Percentiles rank a stretch among this genome's conserved stretches.
phyloP scores from a whole-genome alignment of 1,284 basidiomycete genomes.

The Moesziomyces sp. region DNA sequence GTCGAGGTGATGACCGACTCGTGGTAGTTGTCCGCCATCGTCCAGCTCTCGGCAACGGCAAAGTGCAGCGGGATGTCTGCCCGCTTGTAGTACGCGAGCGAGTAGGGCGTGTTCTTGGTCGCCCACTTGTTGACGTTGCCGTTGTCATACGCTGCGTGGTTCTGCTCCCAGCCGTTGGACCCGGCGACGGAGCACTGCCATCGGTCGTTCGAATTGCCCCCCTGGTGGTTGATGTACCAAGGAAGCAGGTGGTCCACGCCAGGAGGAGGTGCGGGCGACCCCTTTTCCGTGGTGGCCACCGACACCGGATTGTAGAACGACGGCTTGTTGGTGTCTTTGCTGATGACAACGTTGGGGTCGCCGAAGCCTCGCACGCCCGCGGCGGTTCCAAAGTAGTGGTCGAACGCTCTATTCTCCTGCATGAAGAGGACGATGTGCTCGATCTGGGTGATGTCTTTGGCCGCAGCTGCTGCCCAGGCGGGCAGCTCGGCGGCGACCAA shows the following conservation, averaged over 20 bases:
- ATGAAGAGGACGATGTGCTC: conserved; percentile 55
- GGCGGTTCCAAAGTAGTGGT: conserved; percentile 62
- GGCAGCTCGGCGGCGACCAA: conserved; percentile 4
- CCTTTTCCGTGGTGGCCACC: neutral
- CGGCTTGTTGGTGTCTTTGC: conserved; percentile 44
- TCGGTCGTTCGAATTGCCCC: conserved; percentile 47
- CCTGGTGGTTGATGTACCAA: conserved; percentile 56
- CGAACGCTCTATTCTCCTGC: conserved; percentile 65
- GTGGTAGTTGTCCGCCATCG: conserved; percentile 55
- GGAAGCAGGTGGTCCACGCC: conserved; percentile 48
- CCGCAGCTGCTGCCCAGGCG: neutral
- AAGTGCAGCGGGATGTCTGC: conserved; percentile 57
- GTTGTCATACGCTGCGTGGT: conserved; percentile 57
- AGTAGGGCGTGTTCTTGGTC: conserved; percentile 52
- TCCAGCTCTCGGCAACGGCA: conserved; percentile 55
- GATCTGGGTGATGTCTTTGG: conserved; percentile 17
- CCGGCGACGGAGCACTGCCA: conserved; percentile 59
- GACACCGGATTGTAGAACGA: conserved; percentile 47
- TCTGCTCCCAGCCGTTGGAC: conserved; percentile 53
- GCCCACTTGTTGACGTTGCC: conserved; percentile 58
- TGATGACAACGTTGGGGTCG: conserved; percentile 60
- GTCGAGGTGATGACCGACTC: conserved; percentile 56
- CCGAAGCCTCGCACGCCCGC: conserved; percentile 58
- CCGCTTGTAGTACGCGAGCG: conserved; percentile 54
- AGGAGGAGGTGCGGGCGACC: conserved; percentile 3